Base-by-base conservation (phyloP, 495 filamentous ascomycete species). In the Evernia prunastri region DNA sequence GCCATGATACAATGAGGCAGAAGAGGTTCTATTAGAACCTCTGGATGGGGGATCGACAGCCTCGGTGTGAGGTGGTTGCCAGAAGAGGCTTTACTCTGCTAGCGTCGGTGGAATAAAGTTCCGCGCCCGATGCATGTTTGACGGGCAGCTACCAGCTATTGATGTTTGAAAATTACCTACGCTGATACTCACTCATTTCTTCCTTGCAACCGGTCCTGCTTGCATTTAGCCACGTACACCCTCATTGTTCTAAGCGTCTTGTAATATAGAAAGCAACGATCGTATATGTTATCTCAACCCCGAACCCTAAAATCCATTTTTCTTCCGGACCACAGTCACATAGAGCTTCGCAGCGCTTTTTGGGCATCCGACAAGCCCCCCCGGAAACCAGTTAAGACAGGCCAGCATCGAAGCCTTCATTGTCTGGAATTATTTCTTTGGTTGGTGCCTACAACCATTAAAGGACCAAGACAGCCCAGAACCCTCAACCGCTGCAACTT, bases 1-100 rank as follows among this genome's bases (percentile, higher is more conserved):
- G 80, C 77, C 79, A 84, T 82, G 75, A 70, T 76, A 75, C 73
- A 66, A 67, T 29, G 37, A 59, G 60, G 70, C 71, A 69, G 65
- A 68, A 65, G 68, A 72, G 70, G 68, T 69, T 70, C 66, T 53
- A 63, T 57, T 36, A 11, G 36, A 8, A 31, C 2, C 49, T 13
- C 5, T 10, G 25, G 27, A 27, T 20, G 2, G 11, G 27, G 29
- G 31, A 15, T 20, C 4, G 31, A 49, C 12, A 27, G 47, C 29
- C 15, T 4, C 7, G 25, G 17, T 13, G 15, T 49, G 45, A 49
- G 45, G 3, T 25, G 42, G 45, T 47, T 23, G 9, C 45, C n/a
- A 47, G 23, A 23, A 45, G 10, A 12, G 10, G 42, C 12, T 27
- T 27, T 23, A 12, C 12, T 27, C 15, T 23, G 12, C 47, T 27